Evolutionary conservation across 148 eudicot genomes (phyloP), one percentile per base, ranked within the genome.

Genomic region (Rhododendron henanense): DNA sequence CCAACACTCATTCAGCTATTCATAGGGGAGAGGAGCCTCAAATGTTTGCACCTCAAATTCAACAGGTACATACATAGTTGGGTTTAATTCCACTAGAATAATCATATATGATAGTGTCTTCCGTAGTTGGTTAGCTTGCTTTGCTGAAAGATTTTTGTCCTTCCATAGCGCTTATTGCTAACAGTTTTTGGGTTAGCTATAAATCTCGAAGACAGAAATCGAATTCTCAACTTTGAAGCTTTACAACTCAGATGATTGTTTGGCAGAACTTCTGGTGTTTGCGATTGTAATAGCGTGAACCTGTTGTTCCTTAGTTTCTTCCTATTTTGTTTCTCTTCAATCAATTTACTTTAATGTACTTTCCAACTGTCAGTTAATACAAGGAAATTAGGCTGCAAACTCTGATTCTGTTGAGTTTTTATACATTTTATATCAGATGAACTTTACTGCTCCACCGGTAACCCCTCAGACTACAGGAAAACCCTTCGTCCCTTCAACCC

Each of bases 391-490:
- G 69, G 77, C 50, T 75, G 82, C 47, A 48, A 48, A 74, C 28
- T 74, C 65, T 73, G 78, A 84, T 10, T 33, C 35, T 18, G n/a
- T 51, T 74, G 80, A 75, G 28, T 53, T 2, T 78, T 77, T 39
- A 21, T 39, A 18, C 50, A 41, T 77, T 77, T 21, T 41, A 37
- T 16, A 85, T 57, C 90, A 94, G 98, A 88, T 90, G 35, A 92
- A 88, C 89, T 92, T 90, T 89, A 87, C 91, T 85, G 87, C 93
- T n/a, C 91, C 92, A 31, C 91, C 94, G 19, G 91, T 78, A 89
- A 87, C 87, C 85, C 83, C 93, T 86, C 99, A 95, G 88, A 93
- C 98, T 83, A 87, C 94, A 28, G 91, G 89, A 86, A 95, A 88
- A 88, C 89, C 93, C 44, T 93, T 97, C 90, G 87, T 88, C 76